Conservation (phyloP, 345 rosid genomes). For the Lagerstroemia speciosa region DNA sequence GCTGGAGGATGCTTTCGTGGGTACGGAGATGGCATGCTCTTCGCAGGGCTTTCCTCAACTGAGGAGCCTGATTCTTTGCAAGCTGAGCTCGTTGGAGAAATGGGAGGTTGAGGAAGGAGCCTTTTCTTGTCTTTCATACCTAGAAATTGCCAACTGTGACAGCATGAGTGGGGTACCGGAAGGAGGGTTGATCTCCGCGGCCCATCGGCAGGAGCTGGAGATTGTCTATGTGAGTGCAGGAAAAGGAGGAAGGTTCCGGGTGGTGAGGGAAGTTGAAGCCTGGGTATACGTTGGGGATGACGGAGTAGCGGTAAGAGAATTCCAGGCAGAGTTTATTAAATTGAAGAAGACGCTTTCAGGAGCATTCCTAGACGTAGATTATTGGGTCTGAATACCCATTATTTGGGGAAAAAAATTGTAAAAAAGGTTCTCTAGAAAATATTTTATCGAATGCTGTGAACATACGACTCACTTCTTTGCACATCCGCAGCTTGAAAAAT, state of each 20-base stretch:
- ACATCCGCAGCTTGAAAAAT: too few species aligned
- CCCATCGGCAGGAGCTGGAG: neutral
- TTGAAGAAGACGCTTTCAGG: too few species aligned
- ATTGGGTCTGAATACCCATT: too few species aligned
- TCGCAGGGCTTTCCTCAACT: constrained; percentile 23
- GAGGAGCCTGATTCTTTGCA: constrained; percentile 11
- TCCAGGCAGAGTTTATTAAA: too few species aligned
- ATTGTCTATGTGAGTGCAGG: neutral
- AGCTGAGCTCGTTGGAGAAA: constrained; percentile 16
- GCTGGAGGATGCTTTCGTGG: constrained; percentile 20
- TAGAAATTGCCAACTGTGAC: constrained; percentile 19
- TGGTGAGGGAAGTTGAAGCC: neutral
- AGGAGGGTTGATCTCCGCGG: constrained; percentile 13
- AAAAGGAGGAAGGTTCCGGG: neutral
- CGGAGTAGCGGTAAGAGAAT: too few species aligned
- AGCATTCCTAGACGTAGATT: too few species aligned
- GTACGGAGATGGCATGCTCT: constrained; percentile 24
- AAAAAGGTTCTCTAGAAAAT: too few species aligned
- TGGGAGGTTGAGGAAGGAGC: constrained; percentile 34
- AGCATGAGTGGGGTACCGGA: constrained; percentile 16
- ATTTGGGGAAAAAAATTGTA: too few species aligned
- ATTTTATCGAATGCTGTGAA: too few species aligned
- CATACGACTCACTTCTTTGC: too few species aligned
- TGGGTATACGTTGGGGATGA: neutral
- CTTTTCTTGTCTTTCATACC: constrained; percentile 21